Evolutionary conservation across 169 alveolate genomes (phyloP), one percentile per base, ranked within the genome.

Genomic region (Plasmodium cynomolgi): DNA sequence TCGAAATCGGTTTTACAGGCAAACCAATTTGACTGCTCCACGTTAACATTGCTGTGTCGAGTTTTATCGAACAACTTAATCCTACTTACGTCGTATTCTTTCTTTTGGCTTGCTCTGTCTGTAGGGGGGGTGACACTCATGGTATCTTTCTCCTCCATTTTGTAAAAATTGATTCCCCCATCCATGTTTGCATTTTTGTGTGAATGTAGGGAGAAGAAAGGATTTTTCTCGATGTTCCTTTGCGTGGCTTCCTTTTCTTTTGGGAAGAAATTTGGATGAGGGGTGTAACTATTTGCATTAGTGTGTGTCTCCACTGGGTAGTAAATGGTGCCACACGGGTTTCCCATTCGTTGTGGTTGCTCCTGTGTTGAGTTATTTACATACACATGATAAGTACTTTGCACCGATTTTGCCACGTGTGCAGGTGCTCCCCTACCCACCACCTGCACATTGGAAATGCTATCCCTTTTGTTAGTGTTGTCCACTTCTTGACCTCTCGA

Each of bases 171-270:
- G 44, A 23, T 23, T 20, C 39, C 26, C 20, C 54, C 26, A 84
- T 68, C 77, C 75, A 54, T 84, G 50, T 39, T 68, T 41, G 75
- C 31, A 37, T 37, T 47, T 23, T 44, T 84, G 47, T 37, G 17
- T 34, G 71, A 71, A 72, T 26, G 33, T 41, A 84, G 54, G 73
- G 31, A 71, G 75, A 71, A 84, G 34, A 71, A 84, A n/a, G 92
- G 92, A 54, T 84, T 84, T 37, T 84, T 84, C 20, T 84, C 54
- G 9, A 71, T 31, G 54, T 31, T 41, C n/a, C 73, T 50, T 68
- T 83, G 68, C 29, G 68, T 26, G 20, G 20, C 34, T 68, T 68
- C 4, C n/a, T 3, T 9, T 29, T 68, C 41, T 23, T 81, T 81
- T 26, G 29, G 62, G 54, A 81, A 9, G 62, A 47, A 23, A 34